Percentiles rank a stretch among this genome's conserved stretches.
These are phyloP conservation scores for Durio zibethinus DNA, from an alignment of 345 rosid genomes.

Conservation along the genomic window DNA sequence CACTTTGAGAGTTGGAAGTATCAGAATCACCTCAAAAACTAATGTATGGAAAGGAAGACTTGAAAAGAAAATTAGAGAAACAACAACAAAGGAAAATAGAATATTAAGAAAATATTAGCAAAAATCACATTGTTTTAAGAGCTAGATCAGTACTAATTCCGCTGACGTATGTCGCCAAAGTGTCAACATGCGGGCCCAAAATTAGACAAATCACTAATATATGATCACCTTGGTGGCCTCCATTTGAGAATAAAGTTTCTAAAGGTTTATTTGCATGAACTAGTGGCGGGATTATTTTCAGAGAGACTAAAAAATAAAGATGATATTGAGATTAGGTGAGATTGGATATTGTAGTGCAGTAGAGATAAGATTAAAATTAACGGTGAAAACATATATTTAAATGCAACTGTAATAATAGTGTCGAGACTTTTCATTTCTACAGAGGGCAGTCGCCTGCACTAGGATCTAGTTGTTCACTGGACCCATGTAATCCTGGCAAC, in stretches of 20 bases:
- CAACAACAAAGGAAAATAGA: neutral
- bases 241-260: neutral
- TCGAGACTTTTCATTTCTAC: too few relatives aligned
- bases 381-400: too few relatives aligned
- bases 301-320: too few relatives aligned
- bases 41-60: neutral
- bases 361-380: too few relatives aligned
- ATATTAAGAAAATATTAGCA: neutral
- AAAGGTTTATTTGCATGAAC: too few relatives aligned
- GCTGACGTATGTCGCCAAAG: neutral
- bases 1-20: neutral
- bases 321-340: too few relatives aligned
- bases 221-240: neutral
- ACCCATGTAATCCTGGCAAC: too few relatives aligned
- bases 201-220: constrained; percentile 3
- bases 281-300: too few relatives aligned
- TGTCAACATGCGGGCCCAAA: neutral
- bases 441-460: too few relatives aligned
- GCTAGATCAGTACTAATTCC: neutral
- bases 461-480: too few relatives aligned
- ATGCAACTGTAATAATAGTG: too few relatives aligned
- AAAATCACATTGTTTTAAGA: neutral
- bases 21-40: neutral
- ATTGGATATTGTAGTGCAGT: too few relatives aligned
- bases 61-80: neutral